Base-by-base conservation (phyloP, 1,284 basidiomycete species). In the Pseudozyma tsukubaensis region DNA sequence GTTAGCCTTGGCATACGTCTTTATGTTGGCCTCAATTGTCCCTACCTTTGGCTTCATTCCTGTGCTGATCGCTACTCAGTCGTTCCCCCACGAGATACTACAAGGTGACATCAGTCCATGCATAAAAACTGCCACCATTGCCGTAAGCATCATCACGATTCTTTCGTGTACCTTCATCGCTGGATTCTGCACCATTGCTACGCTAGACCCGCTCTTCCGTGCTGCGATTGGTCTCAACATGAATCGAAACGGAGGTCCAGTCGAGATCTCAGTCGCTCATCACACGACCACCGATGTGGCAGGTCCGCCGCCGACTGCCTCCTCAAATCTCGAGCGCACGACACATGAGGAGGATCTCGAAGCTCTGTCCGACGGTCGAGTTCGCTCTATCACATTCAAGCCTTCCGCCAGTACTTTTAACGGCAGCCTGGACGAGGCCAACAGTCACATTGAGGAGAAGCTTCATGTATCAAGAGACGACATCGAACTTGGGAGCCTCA, bases 151-250 rank as follows among this genome's bases (percentile, higher is more conserved):
- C 32, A 39, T 64, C 34, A 53, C 67, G 2, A 29, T 70, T 11
- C 3, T 49, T 0, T 58, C 53, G 12, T 60, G 68, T 35, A 61
- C 47, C 8, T 42, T 54, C n/a, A 34, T 62, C 4, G 62, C 62
- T 8, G 1, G 42, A 1, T 71, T 60, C 13, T 66, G 62, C 18
- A 59, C 59, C 1, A 47, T 65, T 12, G 42, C 55, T 1, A 65
- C 62, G 6, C 29, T 71, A 13, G 68, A 71, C 18, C 68, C 68
- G 0, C 35, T 71, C n/a, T 71, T 71, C 44, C 29, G 62, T 1
- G 68, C 68, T 3, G 68, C 49, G 4, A 58, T 71, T 14, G 68
- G 68, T 0, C 50, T 71, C 24, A 67, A 60, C 40, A 29, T 67
- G 6, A 40, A 39, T 39, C 37, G 37, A 29, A 29, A 29, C 24